These are phyloP conservation scores for Punctularia strigosozonata DNA, from an alignment of 768 basidiomycete species.

Conservation along the genomic window DNA sequence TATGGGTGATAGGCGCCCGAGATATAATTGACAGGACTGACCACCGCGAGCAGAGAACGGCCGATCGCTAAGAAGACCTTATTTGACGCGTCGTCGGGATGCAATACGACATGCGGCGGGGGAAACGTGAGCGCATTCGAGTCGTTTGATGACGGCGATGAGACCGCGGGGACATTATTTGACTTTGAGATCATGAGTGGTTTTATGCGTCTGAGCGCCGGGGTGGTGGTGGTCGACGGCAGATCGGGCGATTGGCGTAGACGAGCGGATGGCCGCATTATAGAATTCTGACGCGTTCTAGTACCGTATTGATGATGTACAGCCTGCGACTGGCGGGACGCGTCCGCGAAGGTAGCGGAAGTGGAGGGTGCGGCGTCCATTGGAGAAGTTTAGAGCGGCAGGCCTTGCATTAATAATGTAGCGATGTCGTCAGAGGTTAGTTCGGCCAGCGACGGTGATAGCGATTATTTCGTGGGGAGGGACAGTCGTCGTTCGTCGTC, in stretches of 20 bases:
- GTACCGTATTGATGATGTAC: conserved; percentile 37
- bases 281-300: conserved; percentile 38
- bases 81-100: conserved; percentile 60
- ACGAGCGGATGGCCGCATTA: conserved; percentile 40
- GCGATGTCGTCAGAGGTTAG: too few relatives aligned
- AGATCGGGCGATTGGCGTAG: conserved; percentile 32
- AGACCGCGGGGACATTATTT: conserved; percentile 6
- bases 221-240: conserved; percentile 17
- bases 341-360: conserved; percentile 9
- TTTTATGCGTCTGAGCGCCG: conserved; percentile 20
- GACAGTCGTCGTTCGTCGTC: too few relatives aligned
- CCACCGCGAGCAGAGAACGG: conserved; percentile 63
- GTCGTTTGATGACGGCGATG: conserved; percentile 5
- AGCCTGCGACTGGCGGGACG: conserved; percentile 7
- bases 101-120: conserved; percentile 51
- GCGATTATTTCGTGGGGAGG: too few relatives aligned
- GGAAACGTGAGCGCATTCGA: conserved; percentile 40
- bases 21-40: conserved; percentile 14
- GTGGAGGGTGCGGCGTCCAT: conserved; percentile 14
- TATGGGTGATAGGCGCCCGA: conserved; percentile 10
- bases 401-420: too few relatives aligned
- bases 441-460: too few relatives aligned
- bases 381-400: too few relatives aligned
- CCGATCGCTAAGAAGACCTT: conserved; percentile 68
- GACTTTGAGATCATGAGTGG: conserved; percentile 11